phyloP scores from a whole-genome alignment of 208 protist species.

The Acanthamoeba castellanii region DNA sequence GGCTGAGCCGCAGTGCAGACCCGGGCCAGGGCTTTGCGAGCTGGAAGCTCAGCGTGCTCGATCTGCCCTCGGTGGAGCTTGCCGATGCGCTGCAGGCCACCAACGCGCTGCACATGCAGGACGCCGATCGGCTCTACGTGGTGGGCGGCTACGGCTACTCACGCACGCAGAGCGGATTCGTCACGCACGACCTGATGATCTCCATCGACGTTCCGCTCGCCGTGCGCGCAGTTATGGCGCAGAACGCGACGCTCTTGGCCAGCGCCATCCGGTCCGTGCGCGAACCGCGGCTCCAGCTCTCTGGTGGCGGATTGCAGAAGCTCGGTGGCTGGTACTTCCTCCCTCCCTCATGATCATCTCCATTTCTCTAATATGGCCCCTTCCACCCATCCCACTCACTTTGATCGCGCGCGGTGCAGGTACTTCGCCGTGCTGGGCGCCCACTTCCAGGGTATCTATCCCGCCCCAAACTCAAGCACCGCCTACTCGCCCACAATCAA shows the following conservation, averaged over 20 bases:
- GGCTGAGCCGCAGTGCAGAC: background rate
- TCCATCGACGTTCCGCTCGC: background rate
- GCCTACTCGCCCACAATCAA: background rate
- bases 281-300: background rate
- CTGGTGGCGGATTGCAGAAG: constrained; percentile 3
- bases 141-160: constrained; percentile 26
- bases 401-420: background rate
- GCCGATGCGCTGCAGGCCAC: constrained; percentile 21
- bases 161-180: background rate
- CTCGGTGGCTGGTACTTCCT: background rate
- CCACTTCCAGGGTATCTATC: background rate
- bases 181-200: constrained; percentile 10
- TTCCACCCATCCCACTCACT: no score
- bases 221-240: background rate
- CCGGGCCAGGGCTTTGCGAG: background rate
- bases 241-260: background rate
- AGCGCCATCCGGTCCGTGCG: background rate
- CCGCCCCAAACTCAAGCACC: background rate
- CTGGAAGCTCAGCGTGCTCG: constrained; percentile 22
- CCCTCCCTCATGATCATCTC: background rate
- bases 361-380: background rate
- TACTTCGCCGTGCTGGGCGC: background rate
- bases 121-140: background rate
- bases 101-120: background rate
- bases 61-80: background rate